These are phyloP conservation scores for Pseudomicrostroma phylloplanum DNA, from an alignment of 1,284 basidiomycete species.

Conservation along the genomic window DNA sequence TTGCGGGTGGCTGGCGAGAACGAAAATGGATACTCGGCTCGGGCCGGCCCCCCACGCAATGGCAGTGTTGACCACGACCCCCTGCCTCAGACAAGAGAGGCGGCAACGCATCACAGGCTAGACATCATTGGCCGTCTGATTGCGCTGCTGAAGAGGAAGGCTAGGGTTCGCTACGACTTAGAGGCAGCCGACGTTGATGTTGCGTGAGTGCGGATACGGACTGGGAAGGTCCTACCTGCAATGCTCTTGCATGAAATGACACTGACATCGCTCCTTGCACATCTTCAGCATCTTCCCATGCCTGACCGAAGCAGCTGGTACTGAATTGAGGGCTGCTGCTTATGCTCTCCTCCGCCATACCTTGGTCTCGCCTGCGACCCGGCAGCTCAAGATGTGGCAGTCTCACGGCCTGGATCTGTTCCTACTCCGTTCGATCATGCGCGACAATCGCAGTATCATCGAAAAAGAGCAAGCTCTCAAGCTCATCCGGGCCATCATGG, in stretches of 20 bases:
- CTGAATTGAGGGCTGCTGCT: constrained; percentile 70
- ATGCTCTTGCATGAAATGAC: too few species aligned
- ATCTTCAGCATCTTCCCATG: constrained; percentile 59
- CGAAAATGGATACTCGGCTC: too few species aligned
- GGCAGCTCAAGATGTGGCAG: constrained; percentile 58
- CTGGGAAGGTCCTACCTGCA: too few species aligned
- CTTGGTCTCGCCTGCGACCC: constrained; percentile 59
- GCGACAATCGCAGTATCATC: constrained; percentile 72
- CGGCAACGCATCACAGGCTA: neutral
- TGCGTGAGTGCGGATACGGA: constrained; percentile 1
- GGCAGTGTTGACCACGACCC: neutral
- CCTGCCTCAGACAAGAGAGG: neutral
- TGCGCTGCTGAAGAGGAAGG: neutral
- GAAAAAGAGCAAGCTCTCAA: constrained; percentile 95
- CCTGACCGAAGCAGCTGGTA: constrained; percentile 68
- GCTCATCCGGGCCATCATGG: constrained; percentile 75
- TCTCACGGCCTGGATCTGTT: constrained; percentile 72
- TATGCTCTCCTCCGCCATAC: constrained; percentile 80
- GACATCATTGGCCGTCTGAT: constrained; percentile 3
- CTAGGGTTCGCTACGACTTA: neutral
- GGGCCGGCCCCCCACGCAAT: too few species aligned
- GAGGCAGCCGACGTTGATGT: neutral
- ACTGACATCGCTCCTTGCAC: neutral
- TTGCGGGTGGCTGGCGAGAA: too few species aligned
- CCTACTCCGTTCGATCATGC: constrained; percentile 71